phyloP scores from a whole-genome alignment of 768 basidiomycete genomes.

The Exidia glandulosa region DNA sequence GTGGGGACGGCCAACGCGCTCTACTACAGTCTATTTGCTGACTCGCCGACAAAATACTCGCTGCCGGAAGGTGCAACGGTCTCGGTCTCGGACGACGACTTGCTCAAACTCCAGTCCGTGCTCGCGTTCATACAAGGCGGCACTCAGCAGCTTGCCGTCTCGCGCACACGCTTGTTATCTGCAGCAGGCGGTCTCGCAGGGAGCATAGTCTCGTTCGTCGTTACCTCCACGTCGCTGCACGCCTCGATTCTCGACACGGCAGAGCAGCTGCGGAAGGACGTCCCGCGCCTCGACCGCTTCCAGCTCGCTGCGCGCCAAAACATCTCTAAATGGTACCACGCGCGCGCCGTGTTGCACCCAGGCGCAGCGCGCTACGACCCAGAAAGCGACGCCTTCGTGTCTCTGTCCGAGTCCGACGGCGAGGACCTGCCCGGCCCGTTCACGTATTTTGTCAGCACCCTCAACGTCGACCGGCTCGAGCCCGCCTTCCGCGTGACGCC shows the following conservation, averaged over 20 bases:
- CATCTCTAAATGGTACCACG: slow-evolving; percentile 57
- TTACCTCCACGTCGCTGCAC: slow-evolving; percentile 77
- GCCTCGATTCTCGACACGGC: slow-evolving; percentile 77
- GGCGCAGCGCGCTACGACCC: slow-evolving; percentile 43
- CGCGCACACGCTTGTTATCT: slow-evolving; percentile 46
- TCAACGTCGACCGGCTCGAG: slow-evolving; percentile 82
- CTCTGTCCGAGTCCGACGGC: slow-evolving; percentile 21
- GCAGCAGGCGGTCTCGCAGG: slow-evolving; percentile 11
- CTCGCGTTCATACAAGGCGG: slow-evolving; percentile 34
- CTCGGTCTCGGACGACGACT: slow-evolving; percentile 1
- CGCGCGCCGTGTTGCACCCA: slow-evolving; percentile 47
- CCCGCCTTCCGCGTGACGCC: slow-evolving; percentile 71
- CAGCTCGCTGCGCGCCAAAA: slow-evolving; percentile 76
- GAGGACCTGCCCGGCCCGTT: slow-evolving; percentile 65
- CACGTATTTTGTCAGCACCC: slow-evolving; percentile 71
- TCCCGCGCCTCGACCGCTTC: slow-evolving; percentile 79
- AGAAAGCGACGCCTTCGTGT: slow-evolving; percentile 30
- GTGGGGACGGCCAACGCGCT: slow-evolving; percentile 92
- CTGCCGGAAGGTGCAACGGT: not conserved
- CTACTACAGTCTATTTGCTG: slow-evolving; percentile 63
- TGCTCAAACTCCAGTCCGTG: slow-evolving; percentile 45
- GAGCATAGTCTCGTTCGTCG: slow-evolving; percentile 55
- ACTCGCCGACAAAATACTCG: too few relatives aligned
- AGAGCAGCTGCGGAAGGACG: slow-evolving; percentile 52
- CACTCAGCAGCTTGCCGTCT: slow-evolving; percentile 15